Percentiles rank a stretch among this genome's conserved stretches.
phyloP scores from a whole-genome alignment of 1,139 yeast genomes.

The Trichomonascaceae sp. region DNA sequence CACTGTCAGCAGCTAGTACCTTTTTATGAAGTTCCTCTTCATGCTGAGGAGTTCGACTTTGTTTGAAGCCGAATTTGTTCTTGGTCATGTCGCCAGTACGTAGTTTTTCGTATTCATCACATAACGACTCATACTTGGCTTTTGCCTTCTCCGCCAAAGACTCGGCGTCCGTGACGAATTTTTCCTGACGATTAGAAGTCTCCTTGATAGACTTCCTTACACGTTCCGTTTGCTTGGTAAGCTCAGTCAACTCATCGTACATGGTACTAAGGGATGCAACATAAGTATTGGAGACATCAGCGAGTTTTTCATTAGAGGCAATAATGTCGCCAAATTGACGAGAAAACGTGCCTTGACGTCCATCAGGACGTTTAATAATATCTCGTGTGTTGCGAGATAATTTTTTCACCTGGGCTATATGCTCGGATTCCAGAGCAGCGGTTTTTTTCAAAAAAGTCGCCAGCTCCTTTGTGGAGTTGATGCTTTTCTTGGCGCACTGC shows the following conservation, averaged over 20 bases:
- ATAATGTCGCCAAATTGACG: slow-evolving; percentile 61
- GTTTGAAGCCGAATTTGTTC: slow-evolving; percentile 63
- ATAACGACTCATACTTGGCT: slow-evolving; percentile 67
- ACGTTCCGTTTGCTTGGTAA: slow-evolving; percentile 62
- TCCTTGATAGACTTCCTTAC: slow-evolving; percentile 75
- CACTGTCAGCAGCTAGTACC: slow-evolving; percentile 78
- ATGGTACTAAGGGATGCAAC: slow-evolving; percentile 75
- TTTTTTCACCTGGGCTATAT: slow-evolving; percentile 66
- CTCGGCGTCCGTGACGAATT: slow-evolving; percentile 77
- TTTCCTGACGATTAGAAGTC: slow-evolving; percentile 73
- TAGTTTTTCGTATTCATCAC: slow-evolving; percentile 81
- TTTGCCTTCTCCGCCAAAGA: slow-evolving; percentile 84
- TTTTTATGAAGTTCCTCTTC: slow-evolving; percentile 84
- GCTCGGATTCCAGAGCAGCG: slow-evolving; percentile 73
- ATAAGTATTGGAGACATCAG: slow-evolving; percentile 67
- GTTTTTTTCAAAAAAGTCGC: slow-evolving; percentile 72
- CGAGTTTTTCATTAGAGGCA: slow-evolving; percentile 69
- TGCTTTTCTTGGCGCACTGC: slow-evolving; percentile 68
- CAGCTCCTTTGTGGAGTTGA: slow-evolving; percentile 79
- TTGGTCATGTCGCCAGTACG: slow-evolving; percentile 77
- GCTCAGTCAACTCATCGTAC: slow-evolving; percentile 78
- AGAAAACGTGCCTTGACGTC: slow-evolving; percentile 66
- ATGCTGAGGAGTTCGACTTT: slow-evolving; percentile 78
- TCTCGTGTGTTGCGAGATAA: slow-evolving; percentile 52
- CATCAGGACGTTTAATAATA: slow-evolving; percentile 42